Conservation (phyloP, 495 filamentous ascomycete genomes). For the Penicillium macrosclerotiorum region DNA sequence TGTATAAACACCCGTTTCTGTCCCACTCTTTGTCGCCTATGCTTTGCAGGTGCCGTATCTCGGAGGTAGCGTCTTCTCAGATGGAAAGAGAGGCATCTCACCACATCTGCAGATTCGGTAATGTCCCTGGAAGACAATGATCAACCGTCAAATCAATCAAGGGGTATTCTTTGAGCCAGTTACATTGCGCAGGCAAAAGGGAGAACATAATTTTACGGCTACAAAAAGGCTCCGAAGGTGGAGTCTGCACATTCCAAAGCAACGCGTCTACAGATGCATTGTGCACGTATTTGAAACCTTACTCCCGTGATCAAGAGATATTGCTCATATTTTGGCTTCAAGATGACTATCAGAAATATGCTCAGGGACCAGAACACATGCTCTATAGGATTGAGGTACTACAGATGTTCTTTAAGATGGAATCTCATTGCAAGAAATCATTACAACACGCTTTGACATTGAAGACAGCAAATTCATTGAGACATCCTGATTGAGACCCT, state of each 20-base stretch:
- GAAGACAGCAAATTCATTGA: too few relatives aligned
- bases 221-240: neutral
- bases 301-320: too few relatives aligned
- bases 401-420: too few relatives aligned
- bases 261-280: neutral
- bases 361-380: too few relatives aligned
- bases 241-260: conserved; percentile 4
- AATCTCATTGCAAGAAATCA: too few relatives aligned
- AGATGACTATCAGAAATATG: too few relatives aligned
- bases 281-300: too few relatives aligned
- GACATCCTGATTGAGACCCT: neutral
- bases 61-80: neutral
- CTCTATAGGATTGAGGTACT: too few relatives aligned
- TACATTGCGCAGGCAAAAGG: neutral
- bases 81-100: neutral
- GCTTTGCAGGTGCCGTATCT: neutral
- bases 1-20: neutral
- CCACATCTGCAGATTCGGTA: neutral
- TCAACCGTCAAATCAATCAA: conserved; percentile 2
- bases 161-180: conserved; percentile 5
- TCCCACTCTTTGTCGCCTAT: too few relatives aligned
- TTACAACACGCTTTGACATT: too few relatives aligned
- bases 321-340: too few relatives aligned
- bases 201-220: neutral
- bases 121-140: neutral